Evolutionary conservation across 352 stramenopile species (phyloP).

Genomic region (Globisporangium lucens): DNA sequence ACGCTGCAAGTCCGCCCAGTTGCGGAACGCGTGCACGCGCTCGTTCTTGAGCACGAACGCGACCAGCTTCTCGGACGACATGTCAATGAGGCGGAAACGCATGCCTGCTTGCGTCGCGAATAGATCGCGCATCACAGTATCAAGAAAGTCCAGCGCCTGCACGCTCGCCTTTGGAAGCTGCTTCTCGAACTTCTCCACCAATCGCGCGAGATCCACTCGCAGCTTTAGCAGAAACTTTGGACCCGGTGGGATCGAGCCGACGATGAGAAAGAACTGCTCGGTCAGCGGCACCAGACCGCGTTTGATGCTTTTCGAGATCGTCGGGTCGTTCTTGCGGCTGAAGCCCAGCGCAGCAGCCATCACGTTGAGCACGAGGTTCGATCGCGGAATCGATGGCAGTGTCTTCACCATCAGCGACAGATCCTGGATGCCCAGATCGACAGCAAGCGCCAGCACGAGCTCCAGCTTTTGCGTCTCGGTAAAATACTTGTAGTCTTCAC

Average conservation of each 20-base stretch:
- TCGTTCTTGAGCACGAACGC: constrained; percentile 76
- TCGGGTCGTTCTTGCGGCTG: constrained; percentile 76
- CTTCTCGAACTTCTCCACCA: constrained; percentile 50
- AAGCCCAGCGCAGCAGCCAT: constrained; percentile 73
- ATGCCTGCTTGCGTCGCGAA: constrained; percentile 82
- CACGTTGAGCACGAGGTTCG: constrained; percentile 80
- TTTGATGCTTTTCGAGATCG: constrained; percentile 84
- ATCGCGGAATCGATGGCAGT: constrained; percentile 68
- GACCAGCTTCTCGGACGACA: constrained; percentile 63
- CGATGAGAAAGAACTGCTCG: constrained; percentile 77
- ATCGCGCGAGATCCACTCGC: constrained; percentile 52
- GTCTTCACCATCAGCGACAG: constrained; percentile 81
- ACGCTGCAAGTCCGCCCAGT: constrained; percentile 62
- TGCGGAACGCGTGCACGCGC: constrained; percentile 67
- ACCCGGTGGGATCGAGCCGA: constrained; percentile 65
- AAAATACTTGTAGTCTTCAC: constrained; percentile 73
- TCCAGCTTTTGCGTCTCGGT: constrained; percentile 75
- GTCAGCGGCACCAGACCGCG: constrained; percentile 74
- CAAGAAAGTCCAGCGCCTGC: constrained; percentile 70
- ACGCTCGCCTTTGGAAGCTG: constrained; percentile 45
- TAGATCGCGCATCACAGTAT: constrained; percentile 80
- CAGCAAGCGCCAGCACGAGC: constrained; percentile 72
- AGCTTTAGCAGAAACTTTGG: constrained; percentile 74
- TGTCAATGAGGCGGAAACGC: constrained; percentile 75
- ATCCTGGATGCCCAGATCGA: constrained; percentile 77